Conservation (phyloP, 345 rosid genomes). For the Corchorus olitorius region DNA sequence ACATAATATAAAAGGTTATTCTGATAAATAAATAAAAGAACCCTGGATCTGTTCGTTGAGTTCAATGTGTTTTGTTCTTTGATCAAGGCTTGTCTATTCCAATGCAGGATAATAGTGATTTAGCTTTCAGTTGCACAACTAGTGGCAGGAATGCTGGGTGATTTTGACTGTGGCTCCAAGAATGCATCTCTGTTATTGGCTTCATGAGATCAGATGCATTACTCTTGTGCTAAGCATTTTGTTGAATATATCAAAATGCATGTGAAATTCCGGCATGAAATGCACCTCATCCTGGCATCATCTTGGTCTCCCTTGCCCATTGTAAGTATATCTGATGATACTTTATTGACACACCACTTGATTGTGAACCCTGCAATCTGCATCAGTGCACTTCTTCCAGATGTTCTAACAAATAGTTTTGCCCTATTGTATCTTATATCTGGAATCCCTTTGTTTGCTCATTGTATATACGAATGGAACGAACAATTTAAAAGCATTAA, state of each 20-base stretch:
- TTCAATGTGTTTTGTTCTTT: background rate
- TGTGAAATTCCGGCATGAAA: background rate
- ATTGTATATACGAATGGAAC: background rate
- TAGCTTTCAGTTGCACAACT: background rate
- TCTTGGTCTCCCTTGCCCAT: background rate
- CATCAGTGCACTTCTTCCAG: background rate
- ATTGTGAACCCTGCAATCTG: background rate
- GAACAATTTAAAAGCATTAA: background rate
- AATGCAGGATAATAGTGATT: conserved; percentile 2
- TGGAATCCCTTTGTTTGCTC: background rate
- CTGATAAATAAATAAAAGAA: background rate
- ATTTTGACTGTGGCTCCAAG: background rate
- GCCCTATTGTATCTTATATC: too few relatives aligned
- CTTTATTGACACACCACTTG: background rate
- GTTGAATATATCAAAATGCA: background rate
- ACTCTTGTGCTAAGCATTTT: background rate
- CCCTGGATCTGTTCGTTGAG: background rate
- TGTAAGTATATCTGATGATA: background rate
- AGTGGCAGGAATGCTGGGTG: background rate
- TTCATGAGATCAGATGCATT: background rate
- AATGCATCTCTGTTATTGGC: background rate
- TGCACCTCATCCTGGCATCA: background rate
- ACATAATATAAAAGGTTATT: background rate
- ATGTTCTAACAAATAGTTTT: background rate
- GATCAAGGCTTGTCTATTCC: background rate